Percentiles rank a stretch among this genome's conserved stretches.
Evolutionary conservation across 2,329 filamentous ascomycete genomes (phyloP).

Genomic region (Byssothecium circinans): DNA sequence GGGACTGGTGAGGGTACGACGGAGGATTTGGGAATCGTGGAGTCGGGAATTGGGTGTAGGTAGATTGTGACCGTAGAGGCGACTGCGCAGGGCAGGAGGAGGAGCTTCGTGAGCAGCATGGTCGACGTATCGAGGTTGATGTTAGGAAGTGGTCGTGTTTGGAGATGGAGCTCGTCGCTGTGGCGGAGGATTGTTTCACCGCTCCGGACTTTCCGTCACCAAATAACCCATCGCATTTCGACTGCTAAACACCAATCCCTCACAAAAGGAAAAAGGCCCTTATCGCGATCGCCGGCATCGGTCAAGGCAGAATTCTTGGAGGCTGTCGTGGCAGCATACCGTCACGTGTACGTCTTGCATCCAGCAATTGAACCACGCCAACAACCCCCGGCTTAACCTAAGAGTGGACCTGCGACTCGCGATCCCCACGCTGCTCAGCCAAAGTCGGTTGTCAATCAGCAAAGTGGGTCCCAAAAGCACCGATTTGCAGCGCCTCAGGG

Average conservation of each 20-base stretch:
- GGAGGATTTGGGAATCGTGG: constrained; percentile 72
- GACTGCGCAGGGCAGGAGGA: constrained; percentile 43
- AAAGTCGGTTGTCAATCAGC: not conserved
- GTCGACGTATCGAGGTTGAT: constrained; percentile 13
- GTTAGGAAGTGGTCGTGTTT: not conserved
- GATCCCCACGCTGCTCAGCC: constrained; percentile 27
- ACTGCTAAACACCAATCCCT: not conserved
- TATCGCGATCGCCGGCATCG: not conserved
- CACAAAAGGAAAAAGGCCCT: not conserved
- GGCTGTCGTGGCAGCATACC: constrained; percentile 21
- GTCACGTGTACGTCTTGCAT: not conserved
- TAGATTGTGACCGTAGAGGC: constrained; percentile 43
- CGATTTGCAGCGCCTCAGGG: not conserved
- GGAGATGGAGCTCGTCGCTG: not conserved
- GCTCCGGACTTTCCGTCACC: not conserved
- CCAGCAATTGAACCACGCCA: constrained; percentile 14
- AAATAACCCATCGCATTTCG: not conserved
- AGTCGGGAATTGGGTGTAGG: constrained; percentile 80
- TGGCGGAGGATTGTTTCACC: not conserved
- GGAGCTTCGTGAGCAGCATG: constrained; percentile 42
- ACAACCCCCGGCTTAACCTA: constrained; percentile 25
- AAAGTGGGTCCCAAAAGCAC: not conserved
- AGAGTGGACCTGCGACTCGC: constrained; percentile 35
- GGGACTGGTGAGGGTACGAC: constrained; percentile 41
- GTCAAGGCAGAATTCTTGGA: not conserved